A percentile compares a stretch with the other conserved stretches of the same genome.
Evolutionary conservation across 2,329 filamentous ascomycete genomes (phyloP).

Genomic region (Exophiala alcalophila): DNA sequence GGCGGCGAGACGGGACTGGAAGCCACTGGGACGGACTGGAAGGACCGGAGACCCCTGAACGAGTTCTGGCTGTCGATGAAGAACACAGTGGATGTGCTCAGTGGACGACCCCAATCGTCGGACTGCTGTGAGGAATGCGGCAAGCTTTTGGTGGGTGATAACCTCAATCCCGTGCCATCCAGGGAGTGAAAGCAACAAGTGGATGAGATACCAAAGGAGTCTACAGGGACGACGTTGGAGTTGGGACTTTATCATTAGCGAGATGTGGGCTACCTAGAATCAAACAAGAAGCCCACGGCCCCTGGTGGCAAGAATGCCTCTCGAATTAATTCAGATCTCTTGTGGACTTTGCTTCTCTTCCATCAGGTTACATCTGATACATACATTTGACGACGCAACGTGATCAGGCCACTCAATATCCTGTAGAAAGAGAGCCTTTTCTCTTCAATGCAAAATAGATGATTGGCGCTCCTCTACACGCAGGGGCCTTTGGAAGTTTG

Average conservation of each 20-base stretch:
- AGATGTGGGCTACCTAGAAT: background rate
- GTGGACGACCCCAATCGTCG: conserved; percentile 59
- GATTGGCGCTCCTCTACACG: background rate
- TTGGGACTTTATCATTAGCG: no score
- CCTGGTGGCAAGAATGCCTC: no score
- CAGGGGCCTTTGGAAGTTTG: no score
- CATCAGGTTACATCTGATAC: no score
- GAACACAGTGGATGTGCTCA: conserved; percentile 77
- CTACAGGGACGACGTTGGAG: background rate
- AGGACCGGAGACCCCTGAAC: conserved; percentile 74
- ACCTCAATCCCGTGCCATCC: background rate
- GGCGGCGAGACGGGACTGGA: conserved; percentile 63
- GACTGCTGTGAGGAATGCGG: conserved; percentile 29
- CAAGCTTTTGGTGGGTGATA: conserved; percentile 20
- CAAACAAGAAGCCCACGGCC: background rate
- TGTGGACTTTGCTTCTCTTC: no score
- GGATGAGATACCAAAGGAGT: no score
- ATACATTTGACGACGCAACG: no score
- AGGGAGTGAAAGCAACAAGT: conserved; percentile 9
- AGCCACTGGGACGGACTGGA: conserved; percentile 86
- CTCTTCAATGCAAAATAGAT: background rate
- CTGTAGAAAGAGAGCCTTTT: background rate
- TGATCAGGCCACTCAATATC: no score
- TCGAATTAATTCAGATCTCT: no score
- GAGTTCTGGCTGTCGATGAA: conserved; percentile 84